Evolutionary conservation across 441 rosid species (phyloP).

Genomic region (Brassica hybrid): DNA sequence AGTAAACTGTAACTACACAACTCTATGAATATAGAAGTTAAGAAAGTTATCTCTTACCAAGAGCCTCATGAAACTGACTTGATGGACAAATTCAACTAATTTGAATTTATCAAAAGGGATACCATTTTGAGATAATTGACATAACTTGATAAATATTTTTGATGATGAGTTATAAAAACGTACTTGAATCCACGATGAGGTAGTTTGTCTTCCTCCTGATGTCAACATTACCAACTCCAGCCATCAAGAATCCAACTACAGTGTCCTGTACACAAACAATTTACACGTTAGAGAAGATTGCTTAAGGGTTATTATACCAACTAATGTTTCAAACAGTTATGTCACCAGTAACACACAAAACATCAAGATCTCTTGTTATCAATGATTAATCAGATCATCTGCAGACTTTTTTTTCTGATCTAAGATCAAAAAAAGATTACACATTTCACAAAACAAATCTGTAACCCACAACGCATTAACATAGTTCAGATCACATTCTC

Average conservation of each 20-base stretch:
- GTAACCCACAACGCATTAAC: no score
- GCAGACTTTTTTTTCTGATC: conserved; percentile 15
- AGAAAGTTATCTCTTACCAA: conserved; percentile 23
- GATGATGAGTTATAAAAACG: conserved; percentile 28
- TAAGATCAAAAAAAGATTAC: neutral
- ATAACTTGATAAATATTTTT: neutral
- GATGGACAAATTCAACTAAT: neutral
- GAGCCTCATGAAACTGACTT: neutral
- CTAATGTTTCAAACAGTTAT: neutral
- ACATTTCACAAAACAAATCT: no score
- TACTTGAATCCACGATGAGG: conserved; percentile 95
- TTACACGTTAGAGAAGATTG: neutral
- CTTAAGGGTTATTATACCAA: neutral
- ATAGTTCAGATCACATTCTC: conserved; percentile 29
- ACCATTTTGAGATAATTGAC: conserved; percentile 20
- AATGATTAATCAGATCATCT: neutral
- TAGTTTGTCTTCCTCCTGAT: conserved; percentile 90
- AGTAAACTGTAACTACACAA: conserved; percentile 9
- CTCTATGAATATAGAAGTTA: conserved; percentile 20
- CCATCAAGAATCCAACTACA: conserved; percentile 86
- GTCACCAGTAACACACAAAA: neutral
- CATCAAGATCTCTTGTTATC: neutral
- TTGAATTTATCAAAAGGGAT: neutral
- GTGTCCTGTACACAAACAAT: conserved; percentile 59
- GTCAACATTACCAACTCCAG: conserved; percentile 99